A percentile compares a stretch with the other conserved stretches of the same genome.
phyloP scores from a whole-genome alignment of 345 rosid species.

The Nephelium lappaceum region DNA sequence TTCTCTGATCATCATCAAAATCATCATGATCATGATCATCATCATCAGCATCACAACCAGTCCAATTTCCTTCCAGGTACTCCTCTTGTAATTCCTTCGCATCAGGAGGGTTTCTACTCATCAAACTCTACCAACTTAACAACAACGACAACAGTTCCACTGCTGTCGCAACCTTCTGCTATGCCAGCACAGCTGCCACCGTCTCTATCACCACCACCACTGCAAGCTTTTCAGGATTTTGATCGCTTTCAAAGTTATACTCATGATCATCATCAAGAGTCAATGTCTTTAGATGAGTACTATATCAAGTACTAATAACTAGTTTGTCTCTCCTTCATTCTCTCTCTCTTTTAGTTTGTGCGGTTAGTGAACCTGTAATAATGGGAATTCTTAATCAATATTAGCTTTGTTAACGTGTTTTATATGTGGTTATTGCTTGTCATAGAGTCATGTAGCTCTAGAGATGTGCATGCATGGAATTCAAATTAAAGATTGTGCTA shows the following conservation, averaged over 20 bases:
- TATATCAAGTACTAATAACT: neutral
- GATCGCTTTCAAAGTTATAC: neutral
- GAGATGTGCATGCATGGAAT: neutral
- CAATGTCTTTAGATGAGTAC: conserved; percentile 5
- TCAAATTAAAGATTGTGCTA: neutral
- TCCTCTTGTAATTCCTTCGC: neutral
- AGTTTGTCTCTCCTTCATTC: neutral
- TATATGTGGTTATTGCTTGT: neutral
- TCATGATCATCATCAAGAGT: neutral
- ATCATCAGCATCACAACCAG: conserved; percentile 25
- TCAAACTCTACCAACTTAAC: conserved; percentile 19
- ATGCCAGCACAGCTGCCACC: neutral
- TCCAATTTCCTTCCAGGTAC: conserved; percentile 2
- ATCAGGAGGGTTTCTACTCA: conserved; percentile 8
- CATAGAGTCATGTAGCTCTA: neutral
- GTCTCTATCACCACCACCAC: neutral
- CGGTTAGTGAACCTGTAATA: neutral
- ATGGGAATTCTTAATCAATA: too few species aligned
- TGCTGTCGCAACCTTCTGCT: conserved; percentile 1
- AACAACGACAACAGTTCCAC: neutral
- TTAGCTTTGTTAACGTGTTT: neutral
- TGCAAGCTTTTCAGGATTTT: conserved; percentile 8
- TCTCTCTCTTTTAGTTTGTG: neutral
- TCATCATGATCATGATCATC: neutral
- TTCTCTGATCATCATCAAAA: neutral